phyloP scores from a whole-genome alignment of 2,329 filamentous ascomycete genomes.

The Cercospora berteroae region DNA sequence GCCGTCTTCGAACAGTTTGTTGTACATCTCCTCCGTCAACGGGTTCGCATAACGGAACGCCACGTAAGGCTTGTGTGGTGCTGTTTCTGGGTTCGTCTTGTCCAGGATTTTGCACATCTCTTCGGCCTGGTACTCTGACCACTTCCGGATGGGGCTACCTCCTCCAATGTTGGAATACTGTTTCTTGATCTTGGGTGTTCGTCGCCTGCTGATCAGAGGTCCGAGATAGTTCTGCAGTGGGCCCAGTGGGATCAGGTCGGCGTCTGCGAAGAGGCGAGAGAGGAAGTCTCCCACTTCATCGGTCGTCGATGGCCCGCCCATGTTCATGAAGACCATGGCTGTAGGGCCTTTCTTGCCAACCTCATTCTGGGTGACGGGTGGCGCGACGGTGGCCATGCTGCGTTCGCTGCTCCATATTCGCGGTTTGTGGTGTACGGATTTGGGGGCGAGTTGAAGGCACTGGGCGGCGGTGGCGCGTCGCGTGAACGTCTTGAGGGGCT shows the following conservation, averaged over 20 bases:
- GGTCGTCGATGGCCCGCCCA: constrained; percentile 89
- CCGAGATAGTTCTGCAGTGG: constrained; percentile 87
- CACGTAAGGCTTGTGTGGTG: constrained; percentile 95
- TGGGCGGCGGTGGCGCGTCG: constrained; percentile 32
- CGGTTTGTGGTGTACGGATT: constrained; percentile 21
- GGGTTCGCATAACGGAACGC: constrained; percentile 95
- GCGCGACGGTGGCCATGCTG: constrained; percentile 59
- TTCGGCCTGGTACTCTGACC: constrained; percentile 89
- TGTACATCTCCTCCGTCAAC: constrained; percentile 91
- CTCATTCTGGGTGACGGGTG: constrained; percentile 76
- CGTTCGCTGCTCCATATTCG: constrained; percentile 32
- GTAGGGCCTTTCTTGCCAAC: constrained; percentile 75
- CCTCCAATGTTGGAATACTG: constrained; percentile 95
- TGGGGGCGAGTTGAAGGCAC: constrained; percentile 27
- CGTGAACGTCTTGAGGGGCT: constrained; percentile 32
- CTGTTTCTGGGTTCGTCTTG: constrained; percentile 84
- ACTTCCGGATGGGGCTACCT: constrained; percentile 96
- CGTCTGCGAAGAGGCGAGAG: constrained; percentile 89
- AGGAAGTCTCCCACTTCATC: constrained; percentile 87
- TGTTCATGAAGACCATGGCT: constrained; percentile 98
- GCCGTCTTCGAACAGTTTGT: constrained; percentile 76
- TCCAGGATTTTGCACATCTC: constrained; percentile 99
- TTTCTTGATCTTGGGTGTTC: constrained; percentile 94
- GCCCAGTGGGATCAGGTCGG: constrained; percentile 91
- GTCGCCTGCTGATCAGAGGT: constrained; percentile 76